Base-by-base conservation (phyloP, 1,284 basidiomycete genomes). In the Rhizoctonia solani region DNA sequence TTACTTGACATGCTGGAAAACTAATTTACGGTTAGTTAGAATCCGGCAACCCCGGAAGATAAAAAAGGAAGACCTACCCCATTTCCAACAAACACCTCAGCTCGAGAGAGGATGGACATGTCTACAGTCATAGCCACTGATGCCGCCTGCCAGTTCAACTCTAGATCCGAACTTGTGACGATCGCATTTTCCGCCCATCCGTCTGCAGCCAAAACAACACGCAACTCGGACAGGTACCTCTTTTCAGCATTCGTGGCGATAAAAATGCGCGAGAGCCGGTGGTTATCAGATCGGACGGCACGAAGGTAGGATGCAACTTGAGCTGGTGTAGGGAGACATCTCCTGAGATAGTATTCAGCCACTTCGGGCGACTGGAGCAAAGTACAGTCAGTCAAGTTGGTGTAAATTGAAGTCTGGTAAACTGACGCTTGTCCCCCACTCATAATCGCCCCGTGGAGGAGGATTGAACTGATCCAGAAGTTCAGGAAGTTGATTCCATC, bases 201-300 rank as follows among this genome's bases (percentile, higher is more conserved):
- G 37, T 66, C 69, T 21, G 65, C 56, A 42, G 85, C 71, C 13
- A 73, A 58, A 27, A 78, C 80, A 0, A 68, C 63, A 71, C 79
- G 79, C 25, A 87, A 77, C 68, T 83, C 78, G 0, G 71, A 44
- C 27, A 79, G 54, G 74, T 79, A 80, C 55, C 73, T 74, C 37
- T 44, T 65, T 21, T 77, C 72, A 1, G 79, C 85, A 56, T 87
- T 86, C 39, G 85, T 85, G 81, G 86, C 81, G 54, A 87, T 76
- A 70, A 83, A 85, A 25, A 86, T 54, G 58, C 72, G 72, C 68
- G 74, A 72, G 56, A 82, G 29, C 16, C n/a, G 69, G 41, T 71
- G 73, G 14, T 41, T 37, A 29, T 69, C 73, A 6, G 72, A 72
- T 14, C 63, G 44, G 27, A 85, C 76, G 39, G 79, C 72, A n/a